Evolutionary conservation across 495 filamentous ascomycete genomes (phyloP).

Genomic region (Neurospora tetraspora): DNA sequence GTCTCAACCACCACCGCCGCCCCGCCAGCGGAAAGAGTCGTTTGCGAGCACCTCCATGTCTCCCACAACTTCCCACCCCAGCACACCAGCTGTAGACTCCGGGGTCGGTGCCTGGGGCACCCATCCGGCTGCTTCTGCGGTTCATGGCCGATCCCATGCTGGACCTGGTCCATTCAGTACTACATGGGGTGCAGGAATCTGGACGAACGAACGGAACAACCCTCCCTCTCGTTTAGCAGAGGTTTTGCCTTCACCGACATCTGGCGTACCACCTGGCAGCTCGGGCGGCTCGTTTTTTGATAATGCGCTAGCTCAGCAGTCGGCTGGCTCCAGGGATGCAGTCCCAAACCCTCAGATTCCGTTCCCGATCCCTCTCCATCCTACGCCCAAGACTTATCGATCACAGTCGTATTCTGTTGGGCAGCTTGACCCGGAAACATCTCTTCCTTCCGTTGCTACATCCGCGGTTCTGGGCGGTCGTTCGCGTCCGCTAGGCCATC

Average conservation of each 20-base stretch:
- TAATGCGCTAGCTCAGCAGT: conserved; percentile 32
- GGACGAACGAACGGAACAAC: conserved; percentile 69
- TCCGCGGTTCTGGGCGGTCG: conserved; percentile 39
- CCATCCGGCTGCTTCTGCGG: conserved; percentile 34
- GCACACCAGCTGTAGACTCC: conserved; percentile 60
- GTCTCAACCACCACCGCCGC: conserved; percentile 33
- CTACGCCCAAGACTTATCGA: conserved; percentile 83
- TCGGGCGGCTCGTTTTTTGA: conserved; percentile 35
- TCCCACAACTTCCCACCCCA: conserved; percentile 65
- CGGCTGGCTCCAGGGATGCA: conserved; percentile 33
- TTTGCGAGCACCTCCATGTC: conserved; percentile 60
- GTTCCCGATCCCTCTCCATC: conserved; percentile 83
- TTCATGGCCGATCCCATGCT: conserved; percentile 49
- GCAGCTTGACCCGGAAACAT: conserved; percentile 68
- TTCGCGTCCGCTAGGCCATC: conserved; percentile 43
- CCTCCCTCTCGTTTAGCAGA: conserved; percentile 64
- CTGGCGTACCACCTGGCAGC: conserved; percentile 44
- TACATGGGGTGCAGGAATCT: conserved; percentile 67
- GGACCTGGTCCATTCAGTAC: conserved; percentile 41
- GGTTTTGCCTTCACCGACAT: conserved; percentile 68
- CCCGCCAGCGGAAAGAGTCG: conserved; percentile 44
- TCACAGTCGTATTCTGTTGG: conserved; percentile 97
- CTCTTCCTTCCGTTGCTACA: conserved; percentile 32
- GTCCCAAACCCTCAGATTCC: conserved; percentile 57
- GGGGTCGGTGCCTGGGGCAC: conserved; percentile 51